These are phyloP conservation scores for Colletotrichum tropicale DNA, from an alignment of 2,329 filamentous ascomycete genomes.

Conservation along the genomic window DNA sequence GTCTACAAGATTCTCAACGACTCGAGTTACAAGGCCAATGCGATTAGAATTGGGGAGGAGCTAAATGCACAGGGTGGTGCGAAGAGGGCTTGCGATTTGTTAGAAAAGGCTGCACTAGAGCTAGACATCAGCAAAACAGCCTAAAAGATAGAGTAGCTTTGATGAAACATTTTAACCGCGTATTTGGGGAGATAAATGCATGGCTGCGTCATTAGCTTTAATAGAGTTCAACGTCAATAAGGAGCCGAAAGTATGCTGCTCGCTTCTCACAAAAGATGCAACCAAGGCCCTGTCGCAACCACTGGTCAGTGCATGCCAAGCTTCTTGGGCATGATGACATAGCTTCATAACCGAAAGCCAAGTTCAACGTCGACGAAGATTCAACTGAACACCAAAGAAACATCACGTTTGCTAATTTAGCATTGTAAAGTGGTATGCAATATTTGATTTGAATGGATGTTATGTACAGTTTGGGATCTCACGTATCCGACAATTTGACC, in stretches of 20 bases:
- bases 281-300: neutral
- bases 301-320: neutral
- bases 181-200: neutral
- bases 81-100: conserved; percentile 26
- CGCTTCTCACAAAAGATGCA: neutral
- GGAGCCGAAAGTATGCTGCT: neutral
- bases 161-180: neutral
- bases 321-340: neutral
- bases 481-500: neutral
- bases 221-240: neutral
- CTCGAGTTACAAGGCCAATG: conserved; percentile 24
- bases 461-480: neutral
- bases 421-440: neutral
- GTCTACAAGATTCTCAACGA: conserved; percentile 29
- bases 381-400: neutral
- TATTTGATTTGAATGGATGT: neutral
- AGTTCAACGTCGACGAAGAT: neutral
- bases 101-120: conserved; percentile 28
- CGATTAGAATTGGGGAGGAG: conserved; percentile 27
- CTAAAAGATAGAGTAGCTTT: neutral
- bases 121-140: neutral
- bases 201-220: neutral
- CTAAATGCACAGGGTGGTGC: conserved; percentile 31
- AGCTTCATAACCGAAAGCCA: neutral
- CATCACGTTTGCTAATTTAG: neutral